Base-by-base conservation (phyloP, 2,329 filamentous ascomycete genomes). In the Cladosporium colombiae region DNA sequence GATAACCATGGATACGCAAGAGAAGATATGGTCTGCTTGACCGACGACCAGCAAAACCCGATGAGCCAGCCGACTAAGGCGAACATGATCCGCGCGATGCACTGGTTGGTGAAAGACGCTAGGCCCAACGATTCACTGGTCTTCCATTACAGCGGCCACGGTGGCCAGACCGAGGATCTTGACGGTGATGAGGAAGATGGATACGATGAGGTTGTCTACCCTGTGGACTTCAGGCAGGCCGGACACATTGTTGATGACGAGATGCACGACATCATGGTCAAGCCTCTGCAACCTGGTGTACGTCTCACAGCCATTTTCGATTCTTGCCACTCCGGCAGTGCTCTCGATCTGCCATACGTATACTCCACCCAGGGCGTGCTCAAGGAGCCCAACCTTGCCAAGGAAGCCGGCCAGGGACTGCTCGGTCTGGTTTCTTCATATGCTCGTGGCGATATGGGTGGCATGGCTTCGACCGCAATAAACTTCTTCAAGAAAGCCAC, bases 31-130 rank as follows among this genome's bases (percentile, higher is more conserved):
- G 94, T 98, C 23, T 89, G 95, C 68, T 85, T 98, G 76, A 97
- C 94, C 46, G 94, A 98, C 76, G 94, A 98, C 77, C 93, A 97
- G 81, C 92, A 97, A 77, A 97, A 97, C 73, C 92, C 92, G 29
- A 96, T 97, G 91, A 96, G 92, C 79, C 92, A 97, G 80, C 94
- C 94, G 10, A 97, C 93, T 5, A 97, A 97, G 79, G 91, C 92
- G 71, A 98, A 98, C 76, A 96, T 98, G 65, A 79, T 98, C 44
- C 87, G 94, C 62, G 94, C 94, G 33, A 98, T 98, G 94, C 93
- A 97, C 77, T 98, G 94, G 94, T 82, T 98, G 23, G 92, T 97
- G 66, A 97, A 97, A 80, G 93, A 97, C 75, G 93, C 94, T 5
- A 86, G 86, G 66, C 91, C 93, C 0, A 96, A 97, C 76, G 94